Conservation (phyloP, 2,329 filamentous ascomycete species). For the Aspergillus sp. region DNA sequence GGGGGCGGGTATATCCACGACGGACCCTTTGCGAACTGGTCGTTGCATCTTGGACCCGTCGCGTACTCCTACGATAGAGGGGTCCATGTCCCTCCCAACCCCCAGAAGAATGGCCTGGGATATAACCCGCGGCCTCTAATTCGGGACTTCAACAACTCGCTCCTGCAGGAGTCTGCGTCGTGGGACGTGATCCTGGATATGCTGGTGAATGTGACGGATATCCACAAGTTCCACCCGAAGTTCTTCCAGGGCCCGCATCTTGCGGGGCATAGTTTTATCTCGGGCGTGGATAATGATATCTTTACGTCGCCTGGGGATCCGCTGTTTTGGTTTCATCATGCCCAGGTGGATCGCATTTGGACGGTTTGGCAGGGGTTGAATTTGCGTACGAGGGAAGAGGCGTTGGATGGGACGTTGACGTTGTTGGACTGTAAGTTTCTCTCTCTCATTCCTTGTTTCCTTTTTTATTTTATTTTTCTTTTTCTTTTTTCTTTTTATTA, state of each 20-base stretch:
- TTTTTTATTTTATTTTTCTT: background rate
- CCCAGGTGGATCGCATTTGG: background rate
- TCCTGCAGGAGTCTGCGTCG: background rate
- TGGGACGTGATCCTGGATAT: background rate
- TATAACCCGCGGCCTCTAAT: background rate
- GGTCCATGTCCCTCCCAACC: background rate
- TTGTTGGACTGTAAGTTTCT: background rate
- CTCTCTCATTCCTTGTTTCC: background rate
- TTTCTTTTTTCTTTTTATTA: no score
- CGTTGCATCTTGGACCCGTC: background rate
- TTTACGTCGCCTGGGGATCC: background rate
- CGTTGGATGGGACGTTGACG: background rate
- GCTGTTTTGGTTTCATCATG: background rate
- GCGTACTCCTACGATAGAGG: background rate
- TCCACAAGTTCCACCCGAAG: background rate
- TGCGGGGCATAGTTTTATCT: background rate
- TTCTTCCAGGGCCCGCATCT: background rate
- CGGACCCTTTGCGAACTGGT: background rate
- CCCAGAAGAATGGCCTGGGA: background rate
- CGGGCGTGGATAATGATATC: background rate
- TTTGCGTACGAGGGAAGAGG: background rate
- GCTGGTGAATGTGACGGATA: background rate
- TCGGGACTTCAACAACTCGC: background rate
- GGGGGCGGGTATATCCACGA: background rate
- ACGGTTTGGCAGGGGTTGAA: background rate